Base-by-base conservation (phyloP, 176 grass and related monocot species). In the Cocos nucifera region DNA sequence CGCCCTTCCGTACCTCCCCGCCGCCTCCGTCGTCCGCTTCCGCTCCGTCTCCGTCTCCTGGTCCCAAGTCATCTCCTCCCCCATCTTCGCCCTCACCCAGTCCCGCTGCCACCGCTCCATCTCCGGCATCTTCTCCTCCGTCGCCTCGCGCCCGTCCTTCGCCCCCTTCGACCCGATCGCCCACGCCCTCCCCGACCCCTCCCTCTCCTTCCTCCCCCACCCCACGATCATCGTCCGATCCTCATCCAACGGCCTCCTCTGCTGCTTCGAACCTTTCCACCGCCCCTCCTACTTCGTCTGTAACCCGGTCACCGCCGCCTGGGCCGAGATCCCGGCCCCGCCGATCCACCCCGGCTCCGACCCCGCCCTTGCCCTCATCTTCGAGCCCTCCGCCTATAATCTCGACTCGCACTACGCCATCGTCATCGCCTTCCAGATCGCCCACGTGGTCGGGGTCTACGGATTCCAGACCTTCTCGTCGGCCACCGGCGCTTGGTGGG, bases 391-490 rank as follows among this genome's bases (percentile, higher is more conserved):
- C 50, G 19, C 24, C 0, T 81, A 60, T 70, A 81, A 84, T 66
- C 80, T 89, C 74, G 61, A 73, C 48, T 59, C 65, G 23, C 80
- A 84, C 70, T 89, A 58, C 73, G 15, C 60, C n/a, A 73, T 89
- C 49, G 77, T 84, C 56, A 77, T 70, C 70, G 65, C 77, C 23
- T 67, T 74, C 57, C 59, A 60, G 65, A 19, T 52, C 0, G 26
- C 0, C 27, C 50, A 28, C 57, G 48, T 64, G 0, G 0, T 0
- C 22, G 56, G 56, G 0, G 44, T 32, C 15, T 78, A 67, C 77
- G 73, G 73, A 50, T 77, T 80, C 64, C 69, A 73, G 57, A 63
- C 75, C 6, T 77, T 89, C 73, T 62, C 77, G 4, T 80, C 85
- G 0, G 60, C 17, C 16, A 0, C 69, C 29, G 73, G 80, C 14